Conservation (phyloP, 2,329 filamentous ascomycete species). For the Scytalidium sp. region DNA sequence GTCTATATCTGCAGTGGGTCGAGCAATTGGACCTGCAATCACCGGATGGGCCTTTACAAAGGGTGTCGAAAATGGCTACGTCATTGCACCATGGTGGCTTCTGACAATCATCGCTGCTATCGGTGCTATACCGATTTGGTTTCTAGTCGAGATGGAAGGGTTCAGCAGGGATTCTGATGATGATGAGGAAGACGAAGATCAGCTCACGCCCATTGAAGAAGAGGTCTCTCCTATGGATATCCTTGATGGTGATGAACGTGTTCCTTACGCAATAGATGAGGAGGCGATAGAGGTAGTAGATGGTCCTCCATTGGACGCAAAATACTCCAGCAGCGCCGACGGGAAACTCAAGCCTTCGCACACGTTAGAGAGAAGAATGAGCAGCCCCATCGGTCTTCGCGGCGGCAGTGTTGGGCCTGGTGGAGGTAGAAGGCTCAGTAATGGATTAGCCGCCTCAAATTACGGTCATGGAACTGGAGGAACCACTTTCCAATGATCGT, state of each 20-base stretch:
- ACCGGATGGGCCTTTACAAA: slow-evolving; percentile 71
- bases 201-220: slow-evolving; percentile 8
- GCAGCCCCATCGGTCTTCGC: slow-evolving; percentile 23
- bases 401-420: slow-evolving; percentile 26
- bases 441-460: slow-evolving; percentile 27
- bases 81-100: slow-evolving; percentile 79
- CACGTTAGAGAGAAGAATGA: slow-evolving; percentile 20
- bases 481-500: slow-evolving; percentile 19
- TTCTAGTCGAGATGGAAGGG: slow-evolving; percentile 72
- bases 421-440: slow-evolving; percentile 27
- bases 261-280: slow-evolving; percentile 15
- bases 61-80: slow-evolving; percentile 72
- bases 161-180: slow-evolving; percentile 43
- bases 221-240: slow-evolving; percentile 15
- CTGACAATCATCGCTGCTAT: slow-evolving; percentile 62
- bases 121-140: slow-evolving; percentile 70
- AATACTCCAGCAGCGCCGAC: background rate
- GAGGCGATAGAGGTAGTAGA: slow-evolving; percentile 19
- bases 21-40: slow-evolving; percentile 74
- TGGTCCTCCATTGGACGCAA: slow-evolving; percentile 8
- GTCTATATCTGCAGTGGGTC: slow-evolving; percentile 74
- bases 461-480: slow-evolving; percentile 27
- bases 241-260: slow-evolving; percentile 16
- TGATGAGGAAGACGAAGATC: slow-evolving; percentile 25
- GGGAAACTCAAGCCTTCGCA: background rate